These are phyloP conservation scores for Pichia sp. DNA, from an alignment of 1,139 yeast species.

Conservation along the genomic window DNA sequence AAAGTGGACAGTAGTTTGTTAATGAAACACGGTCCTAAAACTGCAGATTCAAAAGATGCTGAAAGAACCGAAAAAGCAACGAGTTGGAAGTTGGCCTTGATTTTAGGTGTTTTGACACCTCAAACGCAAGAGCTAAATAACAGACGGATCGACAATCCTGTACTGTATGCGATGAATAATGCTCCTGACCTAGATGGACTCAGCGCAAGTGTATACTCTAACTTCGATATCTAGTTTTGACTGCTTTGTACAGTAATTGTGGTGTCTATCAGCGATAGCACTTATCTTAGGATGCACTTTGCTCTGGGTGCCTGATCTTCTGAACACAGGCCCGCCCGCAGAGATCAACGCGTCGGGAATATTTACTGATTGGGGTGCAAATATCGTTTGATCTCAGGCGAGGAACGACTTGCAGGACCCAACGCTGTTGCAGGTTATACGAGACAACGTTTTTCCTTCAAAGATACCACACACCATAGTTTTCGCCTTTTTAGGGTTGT, in stretches of 20 bases:
- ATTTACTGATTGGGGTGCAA: too few relatives aligned
- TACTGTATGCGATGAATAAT: constrained; percentile 41
- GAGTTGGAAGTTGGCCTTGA: constrained; percentile 52
- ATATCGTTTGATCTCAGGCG: too few relatives aligned
- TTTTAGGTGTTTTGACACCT: constrained; percentile 59
- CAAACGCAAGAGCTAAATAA: constrained; percentile 54
- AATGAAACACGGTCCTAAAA: constrained; percentile 3
- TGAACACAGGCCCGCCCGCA: too few relatives aligned
- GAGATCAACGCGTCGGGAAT: too few relatives aligned
- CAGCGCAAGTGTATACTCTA: constrained; percentile 86
- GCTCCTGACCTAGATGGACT: constrained; percentile 73
- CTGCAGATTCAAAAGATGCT: background rate
- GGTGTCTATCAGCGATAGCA: too few relatives aligned
- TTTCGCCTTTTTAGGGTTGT: too few relatives aligned
- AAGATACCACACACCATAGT: too few relatives aligned
- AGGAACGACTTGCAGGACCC: too few relatives aligned
- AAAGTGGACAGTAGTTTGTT: constrained; percentile 21
- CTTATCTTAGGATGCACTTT: too few relatives aligned
- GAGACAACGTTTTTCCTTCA: too few relatives aligned
- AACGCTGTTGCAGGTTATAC: too few relatives aligned
- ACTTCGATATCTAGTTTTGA: constrained; percentile 34
- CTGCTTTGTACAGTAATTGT: background rate
- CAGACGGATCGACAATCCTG: constrained; percentile 39
- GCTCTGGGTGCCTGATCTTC: too few relatives aligned
- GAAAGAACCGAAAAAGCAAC: background rate